Base-by-base conservation (phyloP, 257 asterid genomes). In the Solanum stenotomum region DNA sequence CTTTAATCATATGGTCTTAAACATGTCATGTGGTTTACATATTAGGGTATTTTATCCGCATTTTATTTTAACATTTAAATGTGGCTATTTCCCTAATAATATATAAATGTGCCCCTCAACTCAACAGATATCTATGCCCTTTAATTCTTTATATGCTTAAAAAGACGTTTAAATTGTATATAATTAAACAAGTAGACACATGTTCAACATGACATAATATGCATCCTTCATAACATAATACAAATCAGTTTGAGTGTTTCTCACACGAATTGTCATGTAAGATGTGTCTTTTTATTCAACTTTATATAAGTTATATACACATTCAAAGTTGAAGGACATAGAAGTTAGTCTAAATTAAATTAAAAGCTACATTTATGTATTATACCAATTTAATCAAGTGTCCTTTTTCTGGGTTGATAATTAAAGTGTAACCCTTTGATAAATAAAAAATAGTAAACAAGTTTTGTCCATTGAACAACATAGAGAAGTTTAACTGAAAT, bases 321-420 rank as follows among this genome's bases (percentile, higher is more conserved):
- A 63, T 1, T 5, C 7, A n/a, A n/a, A 23, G 5, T 23, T n/a
- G 6, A 10, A 63, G 3, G 7, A 63, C 15, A 61, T 61, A 61
- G 1, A 22, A 3, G 1, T 10, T 0, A 63, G 1, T 5, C n/a
- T n/a, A 10, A 10, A 23, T 12, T 4, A 63, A 2, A 63, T 23
- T 23, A 23, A 23, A 63, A 23, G 2, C 1, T 23, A 8, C 1
- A n/a, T n/a, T 63, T 4, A 4, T 22, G 1, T 23, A 22, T 22
- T 23, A 22, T 61, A 9, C 12, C 68, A 61, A 61, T 61, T 22
- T 61, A 61, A 61, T 61, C 27, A 3, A 59, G 68, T 22, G 27
- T 61, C 2, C 67, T 7, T 20, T 59, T 59, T 59, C 0, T 59
- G 67, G 11, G 67, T 59, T 59, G 67, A 59, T 20, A 59, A 61